Conservation (phyloP, 306 rosid species). For the Alnus rubra region DNA sequence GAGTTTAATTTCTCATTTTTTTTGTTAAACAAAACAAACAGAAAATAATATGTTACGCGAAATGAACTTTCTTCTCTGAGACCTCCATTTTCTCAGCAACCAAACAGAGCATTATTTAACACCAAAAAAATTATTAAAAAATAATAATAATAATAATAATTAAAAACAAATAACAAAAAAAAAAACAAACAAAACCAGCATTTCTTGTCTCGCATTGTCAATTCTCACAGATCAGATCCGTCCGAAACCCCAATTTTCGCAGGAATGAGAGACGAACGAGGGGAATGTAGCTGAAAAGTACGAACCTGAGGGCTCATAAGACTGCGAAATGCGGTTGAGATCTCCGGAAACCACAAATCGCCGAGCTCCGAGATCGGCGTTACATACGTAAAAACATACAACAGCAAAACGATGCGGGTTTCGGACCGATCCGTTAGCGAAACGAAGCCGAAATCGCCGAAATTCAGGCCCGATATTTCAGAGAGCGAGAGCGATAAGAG, state of each 20-base stretch:
- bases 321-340: constrained; percentile 1
- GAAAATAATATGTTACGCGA: background rate
- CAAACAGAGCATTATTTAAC: constrained; percentile 3
- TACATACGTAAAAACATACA: background rate
- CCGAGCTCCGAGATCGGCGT: background rate
- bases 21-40: background rate
- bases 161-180: too few species aligned
- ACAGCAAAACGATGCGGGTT: constrained; percentile 11
- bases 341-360: background rate
- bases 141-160: too few species aligned
- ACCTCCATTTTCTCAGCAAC: constrained; percentile 16
- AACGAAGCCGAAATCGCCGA: constrained; percentile 11
- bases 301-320: constrained; percentile 17
- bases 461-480: constrained; percentile 43
- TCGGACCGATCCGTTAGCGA: constrained; percentile 27
- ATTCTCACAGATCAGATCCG: constrained; percentile 32
- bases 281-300: background rate
- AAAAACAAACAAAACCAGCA: background rate
- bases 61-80: constrained; percentile 1
- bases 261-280: constrained; percentile 22
- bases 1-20: constrained; percentile 1
- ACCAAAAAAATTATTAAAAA: background rate
- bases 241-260: constrained; percentile 22
- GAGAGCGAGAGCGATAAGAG: constrained; percentile 21
- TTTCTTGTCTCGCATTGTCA: background rate